Evolutionary conservation across 257 asterid species (phyloP).

Genomic region (Asclepias syriaca): DNA sequence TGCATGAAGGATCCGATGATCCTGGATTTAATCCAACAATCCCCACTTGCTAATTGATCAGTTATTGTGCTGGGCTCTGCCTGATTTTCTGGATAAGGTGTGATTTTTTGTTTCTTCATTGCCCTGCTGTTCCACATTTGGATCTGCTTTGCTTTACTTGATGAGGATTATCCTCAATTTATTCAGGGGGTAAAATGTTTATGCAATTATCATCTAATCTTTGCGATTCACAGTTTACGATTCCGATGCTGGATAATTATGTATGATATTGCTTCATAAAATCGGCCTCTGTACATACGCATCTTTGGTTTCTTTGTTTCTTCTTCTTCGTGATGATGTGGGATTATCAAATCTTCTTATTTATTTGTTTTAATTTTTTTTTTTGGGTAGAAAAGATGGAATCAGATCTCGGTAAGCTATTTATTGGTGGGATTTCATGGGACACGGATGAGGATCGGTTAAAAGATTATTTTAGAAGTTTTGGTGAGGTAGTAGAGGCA

Average conservation of each 20-base stretch:
- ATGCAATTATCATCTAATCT: slow-evolving; percentile 15
- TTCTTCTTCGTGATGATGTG: slow-evolving; percentile 2
- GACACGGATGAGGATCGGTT: slow-evolving; percentile 84
- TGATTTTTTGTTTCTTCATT: slow-evolving; percentile 15
- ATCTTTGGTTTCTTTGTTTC: not conserved
- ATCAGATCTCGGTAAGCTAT: slow-evolving; percentile 76
- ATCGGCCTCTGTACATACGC: not conserved
- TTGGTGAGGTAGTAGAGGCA: slow-evolving; percentile 76
- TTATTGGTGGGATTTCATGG: slow-evolving; percentile 95
- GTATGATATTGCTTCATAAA: not conserved
- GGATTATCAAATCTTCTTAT: slow-evolving; percentile 15
- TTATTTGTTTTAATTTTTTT: not conserved
- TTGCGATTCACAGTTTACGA: slow-evolving; percentile 10
- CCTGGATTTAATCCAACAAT: slow-evolving; percentile 43
- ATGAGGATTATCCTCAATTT: slow-evolving; percentile 14
- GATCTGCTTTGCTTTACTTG: slow-evolving; percentile 42
- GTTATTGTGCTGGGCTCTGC: slow-evolving; percentile 52
- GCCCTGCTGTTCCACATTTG: slow-evolving; percentile 21
- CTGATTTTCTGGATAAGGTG: slow-evolving; percentile 69
- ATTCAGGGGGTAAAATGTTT: slow-evolving; percentile 10
- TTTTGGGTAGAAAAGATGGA: slow-evolving; percentile 56
- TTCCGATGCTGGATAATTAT: slow-evolving; percentile 10
- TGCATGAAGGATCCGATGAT: slow-evolving; percentile 70
- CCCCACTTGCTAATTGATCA: slow-evolving; percentile 52
- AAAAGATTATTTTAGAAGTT: slow-evolving; percentile 57